A percentile compares a stretch with the other conserved stretches of the same genome.
Conservation (phyloP, 108 stramenopile genomes). For the Seminavis robusta region DNA sequence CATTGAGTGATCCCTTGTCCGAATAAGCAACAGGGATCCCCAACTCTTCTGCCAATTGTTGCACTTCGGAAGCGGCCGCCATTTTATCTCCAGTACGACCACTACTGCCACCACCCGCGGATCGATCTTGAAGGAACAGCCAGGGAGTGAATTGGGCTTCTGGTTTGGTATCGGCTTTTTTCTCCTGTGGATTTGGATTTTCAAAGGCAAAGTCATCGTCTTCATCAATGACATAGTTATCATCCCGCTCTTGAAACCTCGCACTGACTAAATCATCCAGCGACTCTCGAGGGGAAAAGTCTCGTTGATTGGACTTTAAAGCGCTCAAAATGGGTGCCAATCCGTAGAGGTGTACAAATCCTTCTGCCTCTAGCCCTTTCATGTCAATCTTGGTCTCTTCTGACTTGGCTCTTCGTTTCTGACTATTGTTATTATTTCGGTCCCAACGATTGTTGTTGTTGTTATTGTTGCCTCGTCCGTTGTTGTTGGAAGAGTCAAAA, state of each 20-base stretch:
- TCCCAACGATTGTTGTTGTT: too few species aligned
- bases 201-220: constrained; percentile 15
- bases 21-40: constrained; percentile 56
- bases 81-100: constrained; percentile 45
- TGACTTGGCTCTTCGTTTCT: too few species aligned
- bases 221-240: constrained; percentile 9
- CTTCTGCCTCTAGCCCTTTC: constrained; percentile 64
- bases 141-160: constrained; percentile 68
- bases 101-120: constrained; percentile 14
- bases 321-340: constrained; percentile 81
- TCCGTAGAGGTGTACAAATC: constrained; percentile 83
- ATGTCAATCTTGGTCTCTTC: constrained; percentile 82
- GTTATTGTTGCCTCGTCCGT: too few species aligned
- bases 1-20: constrained; percentile 87
- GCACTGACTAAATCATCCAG: constrained; percentile 24
- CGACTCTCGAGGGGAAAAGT: constrained; percentile 42
- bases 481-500: too few species aligned
- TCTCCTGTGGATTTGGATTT: constrained; percentile 6
- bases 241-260: too few species aligned
- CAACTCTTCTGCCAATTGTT: constrained; percentile 48
- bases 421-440: too few species aligned
- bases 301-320: constrained; percentile 54
- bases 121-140: constrained; percentile 75
- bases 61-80: constrained; percentile 44
- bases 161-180: constrained; percentile 40